Evolutionary conservation across 176 grass and related monocot genomes (phyloP).

Genomic region (Chloris gayana): DNA sequence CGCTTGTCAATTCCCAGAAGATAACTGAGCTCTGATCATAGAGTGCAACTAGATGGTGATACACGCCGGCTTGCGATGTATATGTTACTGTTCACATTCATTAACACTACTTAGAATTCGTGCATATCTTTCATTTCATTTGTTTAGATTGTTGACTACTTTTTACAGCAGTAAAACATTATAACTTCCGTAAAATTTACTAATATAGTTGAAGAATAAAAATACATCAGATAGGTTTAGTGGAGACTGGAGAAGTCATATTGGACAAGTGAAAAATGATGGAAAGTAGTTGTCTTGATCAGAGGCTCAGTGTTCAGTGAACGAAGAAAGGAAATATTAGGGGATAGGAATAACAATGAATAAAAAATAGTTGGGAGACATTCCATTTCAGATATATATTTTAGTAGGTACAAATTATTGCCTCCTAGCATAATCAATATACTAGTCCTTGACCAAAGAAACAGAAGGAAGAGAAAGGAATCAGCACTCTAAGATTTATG

Average conservation of each 20-base stretch:
- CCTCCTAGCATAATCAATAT: background rate
- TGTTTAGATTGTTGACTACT: background rate
- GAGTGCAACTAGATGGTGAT: constrained; percentile 10
- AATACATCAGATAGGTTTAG: background rate
- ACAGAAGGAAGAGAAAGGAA: background rate
- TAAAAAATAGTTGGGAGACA: background rate
- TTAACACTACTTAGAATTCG: background rate
- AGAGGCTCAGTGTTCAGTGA: background rate
- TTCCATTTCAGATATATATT: background rate
- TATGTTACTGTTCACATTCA: constrained; percentile 5
- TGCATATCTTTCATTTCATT: constrained; percentile 1
- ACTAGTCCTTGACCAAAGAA: background rate
- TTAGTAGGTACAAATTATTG: background rate
- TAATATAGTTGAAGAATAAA: background rate
- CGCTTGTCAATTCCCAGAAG: constrained; percentile 7
- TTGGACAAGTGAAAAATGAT: background rate
- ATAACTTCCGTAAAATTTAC: background rate
- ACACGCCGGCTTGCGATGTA: background rate
- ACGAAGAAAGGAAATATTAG: background rate
- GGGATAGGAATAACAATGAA: background rate
- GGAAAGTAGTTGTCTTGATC: background rate
- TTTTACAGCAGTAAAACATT: background rate
- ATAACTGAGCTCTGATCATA: background rate
- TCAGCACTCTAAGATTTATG: background rate
- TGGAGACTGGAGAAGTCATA: background rate